Base-by-base conservation (phyloP, 2,329 filamentous ascomycete genomes). In the Didymella arachidicola region DNA sequence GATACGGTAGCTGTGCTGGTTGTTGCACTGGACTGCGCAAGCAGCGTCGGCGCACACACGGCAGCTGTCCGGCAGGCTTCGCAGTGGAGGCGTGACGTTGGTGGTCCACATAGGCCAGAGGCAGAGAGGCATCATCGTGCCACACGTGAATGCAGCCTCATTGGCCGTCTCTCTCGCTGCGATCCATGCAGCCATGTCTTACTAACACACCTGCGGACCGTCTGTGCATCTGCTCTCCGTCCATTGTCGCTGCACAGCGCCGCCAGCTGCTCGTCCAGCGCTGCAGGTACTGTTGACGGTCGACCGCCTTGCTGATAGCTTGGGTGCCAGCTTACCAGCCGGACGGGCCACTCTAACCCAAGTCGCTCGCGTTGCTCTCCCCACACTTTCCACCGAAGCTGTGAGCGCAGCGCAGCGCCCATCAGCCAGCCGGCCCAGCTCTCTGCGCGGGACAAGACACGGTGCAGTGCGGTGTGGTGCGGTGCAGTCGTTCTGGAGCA, bases 371-470 rank as follows among this genome's bases (percentile, higher is more conserved):
- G 39, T 42, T 42, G 39, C 39, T 67, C 59, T 39, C 62, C 62
- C 64, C 64, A 63, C 63, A 66, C 55, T 54, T 39, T 39, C 47
- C 26, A 39, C 8, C n/a, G 36, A 22, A 22, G 22, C 22, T 3
- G 19, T 39, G 53, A 57, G 64, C 64, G 38, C 51, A 57, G 64
- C 64, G 38, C 51, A 36, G 36, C 51, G 43, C 29, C 43, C 36
- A 22, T 38, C 52, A n/a, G 52, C 57, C 52, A n/a, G 52, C 57
- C 41, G 48, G 22, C 36, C 18, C 25, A 38, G 29, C 11, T 43
- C 57, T 53, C 43, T 27, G 22, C 36, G 25, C 46, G 51, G 42
- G 51, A 47, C 46, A 22, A 39, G 25, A 39, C 38, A 25, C 16
- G 25, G 12, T 2, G n/a, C 53, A n/a, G 45, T 38, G 46, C 22